Evolutionary conservation across 139 green algal species (phyloP).

Genomic region (Micractinium conductrix): DNA sequence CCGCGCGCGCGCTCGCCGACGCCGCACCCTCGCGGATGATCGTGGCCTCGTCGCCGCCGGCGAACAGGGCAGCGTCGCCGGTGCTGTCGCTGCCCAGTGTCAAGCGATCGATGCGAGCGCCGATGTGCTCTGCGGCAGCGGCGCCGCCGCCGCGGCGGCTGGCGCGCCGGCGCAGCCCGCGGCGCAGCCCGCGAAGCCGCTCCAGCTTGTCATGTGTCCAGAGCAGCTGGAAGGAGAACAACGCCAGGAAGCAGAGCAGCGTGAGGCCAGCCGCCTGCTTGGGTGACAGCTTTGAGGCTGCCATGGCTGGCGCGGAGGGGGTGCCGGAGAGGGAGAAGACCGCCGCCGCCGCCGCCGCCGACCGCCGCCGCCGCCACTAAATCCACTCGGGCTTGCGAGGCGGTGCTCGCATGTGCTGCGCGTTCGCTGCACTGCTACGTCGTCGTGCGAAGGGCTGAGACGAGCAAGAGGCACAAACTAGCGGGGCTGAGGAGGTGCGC

Average conservation of each 20-base stretch:
- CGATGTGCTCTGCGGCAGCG: background rate
- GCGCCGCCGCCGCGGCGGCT: no score
- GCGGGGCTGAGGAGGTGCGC: no score
- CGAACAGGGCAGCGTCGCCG: background rate
- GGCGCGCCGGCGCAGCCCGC: background rate
- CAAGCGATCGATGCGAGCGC: background rate
- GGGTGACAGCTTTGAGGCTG: no score
- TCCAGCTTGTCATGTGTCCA: constrained; percentile 30
- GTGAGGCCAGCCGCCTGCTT: background rate
- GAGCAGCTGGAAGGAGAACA: constrained; percentile 31
- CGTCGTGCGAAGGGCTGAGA: no score
- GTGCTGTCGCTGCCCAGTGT: background rate
- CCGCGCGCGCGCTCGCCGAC: background rate
- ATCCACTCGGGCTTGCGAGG: no score
- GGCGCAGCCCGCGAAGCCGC: constrained; percentile 3
- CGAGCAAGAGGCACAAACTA: no score
- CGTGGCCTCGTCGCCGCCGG: no score
- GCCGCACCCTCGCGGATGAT: background rate
- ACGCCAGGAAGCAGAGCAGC: background rate
- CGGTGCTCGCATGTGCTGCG: no score
- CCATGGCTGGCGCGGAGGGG: no score
- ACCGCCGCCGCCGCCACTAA: background rate
- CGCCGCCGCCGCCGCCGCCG: background rate
- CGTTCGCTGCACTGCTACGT: no score
- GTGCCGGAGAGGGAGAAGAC: no score